phyloP scores from a whole-genome alignment of 345 rosid genomes.

The Sisymbrium irio region DNA sequence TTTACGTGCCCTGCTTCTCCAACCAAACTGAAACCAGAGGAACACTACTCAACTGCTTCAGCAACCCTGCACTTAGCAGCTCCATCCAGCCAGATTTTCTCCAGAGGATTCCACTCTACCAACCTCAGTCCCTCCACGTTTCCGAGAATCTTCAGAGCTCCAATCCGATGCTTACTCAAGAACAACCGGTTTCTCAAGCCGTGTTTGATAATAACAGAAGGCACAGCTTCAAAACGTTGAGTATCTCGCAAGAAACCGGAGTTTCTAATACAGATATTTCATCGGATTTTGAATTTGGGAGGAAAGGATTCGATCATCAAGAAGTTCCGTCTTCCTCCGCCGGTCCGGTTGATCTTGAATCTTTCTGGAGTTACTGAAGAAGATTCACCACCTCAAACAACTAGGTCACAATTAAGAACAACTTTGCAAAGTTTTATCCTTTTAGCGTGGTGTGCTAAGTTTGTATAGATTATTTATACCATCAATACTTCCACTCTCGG shows the following conservation, averaged over 20 bases:
- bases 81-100: slow-evolving; percentile 38
- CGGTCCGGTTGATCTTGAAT: slow-evolving; percentile 46
- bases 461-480: slow-evolving; percentile 27
- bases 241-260: slow-evolving; percentile 53
- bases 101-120: slow-evolving; percentile 33
- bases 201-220: slow-evolving; percentile 45
- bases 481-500: not conserved
- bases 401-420: slow-evolving; percentile 8
- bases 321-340: slow-evolving; percentile 48
- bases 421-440: not conserved
- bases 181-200: slow-evolving; percentile 48
- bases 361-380: slow-evolving; percentile 69
- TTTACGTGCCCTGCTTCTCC: slow-evolving; percentile 99
- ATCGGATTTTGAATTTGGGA: slow-evolving; percentile 48
- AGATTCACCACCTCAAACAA: not conserved
- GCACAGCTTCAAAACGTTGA: slow-evolving; percentile 45
- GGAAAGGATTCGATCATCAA: slow-evolving; percentile 44
- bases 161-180: slow-evolving; percentile 42
- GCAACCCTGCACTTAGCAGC: slow-evolving; percentile 34
- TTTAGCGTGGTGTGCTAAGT: slow-evolving; percentile 30
- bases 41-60: slow-evolving; percentile 36
- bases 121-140: slow-evolving; percentile 32
- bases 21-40: slow-evolving; percentile 45
- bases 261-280: slow-evolving; percentile 46
- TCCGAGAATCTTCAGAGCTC: slow-evolving; percentile 38